Base-by-base conservation (phyloP, 78 protist species). In the Polysphondylium violaceum region DNA sequence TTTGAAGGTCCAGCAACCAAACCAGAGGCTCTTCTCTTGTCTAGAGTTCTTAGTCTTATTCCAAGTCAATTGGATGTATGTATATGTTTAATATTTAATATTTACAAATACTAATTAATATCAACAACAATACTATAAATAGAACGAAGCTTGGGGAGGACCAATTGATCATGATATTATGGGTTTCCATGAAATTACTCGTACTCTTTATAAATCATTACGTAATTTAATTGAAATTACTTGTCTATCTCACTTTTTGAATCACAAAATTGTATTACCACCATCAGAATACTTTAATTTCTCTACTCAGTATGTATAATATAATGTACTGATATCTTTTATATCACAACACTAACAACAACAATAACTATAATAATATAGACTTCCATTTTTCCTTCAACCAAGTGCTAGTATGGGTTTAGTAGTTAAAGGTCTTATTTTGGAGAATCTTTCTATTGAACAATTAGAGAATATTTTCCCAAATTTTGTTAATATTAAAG, bases 141-240 rank as follows among this genome's bases (percentile, higher is more conserved):
- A 83, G 90, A 58, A 63, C 33, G 58, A n/a, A 14, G 73, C 76
- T 43, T 83, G 90, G 90, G 76, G 61, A 40, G 90, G 90, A 69
- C 90, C 90, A 56, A 83, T 83, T 38, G 90, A 83, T 58, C 90
- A 83, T 43, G 90, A 83, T 58, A 69, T 83, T 38, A 83, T 83
- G 90, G 76, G 71, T n/a, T 83, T 83, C 90, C 90, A 83, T 56
- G 78, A 69, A 58, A 69, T 83, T 14, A 56, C 78, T 27, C 23
- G 78, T 12, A 83, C 75, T 58, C 75, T 83, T 17, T 83, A 69
- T 59, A 83, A 83, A 36, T 56, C 90, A 31, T 33, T 83, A 44
- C 67, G 90, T 58, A 83, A 83, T 50, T 25, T 83, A 1, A 12
- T 83, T 19, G 90, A 83, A 74, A 55, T 83, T 8, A 63, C 90